Percentiles rank a stretch among this genome's conserved stretches.
Evolutionary conservation across 179 eudicot genomes (phyloP).

Genomic region (Carnegiea gigantea): DNA sequence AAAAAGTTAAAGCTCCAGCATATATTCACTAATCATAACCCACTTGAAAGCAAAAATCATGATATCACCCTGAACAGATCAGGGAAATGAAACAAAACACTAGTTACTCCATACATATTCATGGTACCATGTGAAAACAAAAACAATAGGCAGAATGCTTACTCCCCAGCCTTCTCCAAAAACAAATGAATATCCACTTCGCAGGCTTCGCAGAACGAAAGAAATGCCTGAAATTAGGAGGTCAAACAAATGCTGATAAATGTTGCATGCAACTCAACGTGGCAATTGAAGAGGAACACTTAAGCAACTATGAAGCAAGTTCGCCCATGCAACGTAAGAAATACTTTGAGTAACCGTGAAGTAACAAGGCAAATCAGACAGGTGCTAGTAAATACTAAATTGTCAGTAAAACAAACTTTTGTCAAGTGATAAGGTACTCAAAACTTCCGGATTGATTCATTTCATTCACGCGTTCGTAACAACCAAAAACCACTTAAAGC

Average conservation of each 20-base stretch:
- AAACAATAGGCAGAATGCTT: constrained; percentile 37
- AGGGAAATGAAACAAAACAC: not conserved
- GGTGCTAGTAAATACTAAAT: not conserved
- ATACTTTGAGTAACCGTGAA: not conserved
- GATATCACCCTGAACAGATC: constrained; percentile 9
- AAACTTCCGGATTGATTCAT: constrained; percentile 4
- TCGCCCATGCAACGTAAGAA: not conserved
- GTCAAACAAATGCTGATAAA: not conserved
- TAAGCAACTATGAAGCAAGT: not conserved
- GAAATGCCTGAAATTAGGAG: constrained; percentile 72
- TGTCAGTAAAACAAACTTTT: not conserved
- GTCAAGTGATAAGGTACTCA: not conserved
- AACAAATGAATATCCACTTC: constrained; percentile 84
- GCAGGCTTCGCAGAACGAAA: constrained; percentile 87
- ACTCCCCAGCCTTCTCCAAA: constrained; percentile 98
- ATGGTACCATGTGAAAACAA: not conserved
- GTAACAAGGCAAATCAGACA: not conserved
- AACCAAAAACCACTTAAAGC: not conserved
- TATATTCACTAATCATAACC: not conserved
- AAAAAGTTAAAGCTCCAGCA: no score
- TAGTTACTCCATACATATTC: not conserved
- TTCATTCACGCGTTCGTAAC: not conserved
- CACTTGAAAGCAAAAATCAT: not conserved
- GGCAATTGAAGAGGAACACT: not conserved
- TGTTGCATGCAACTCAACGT: constrained; percentile 8